A percentile compares a stretch with the other conserved stretches of the same genome.
These are phyloP conservation scores for Zygoascus biomembranicola DNA, from an alignment of 805 yeast genomes.

Conservation along the genomic window DNA sequence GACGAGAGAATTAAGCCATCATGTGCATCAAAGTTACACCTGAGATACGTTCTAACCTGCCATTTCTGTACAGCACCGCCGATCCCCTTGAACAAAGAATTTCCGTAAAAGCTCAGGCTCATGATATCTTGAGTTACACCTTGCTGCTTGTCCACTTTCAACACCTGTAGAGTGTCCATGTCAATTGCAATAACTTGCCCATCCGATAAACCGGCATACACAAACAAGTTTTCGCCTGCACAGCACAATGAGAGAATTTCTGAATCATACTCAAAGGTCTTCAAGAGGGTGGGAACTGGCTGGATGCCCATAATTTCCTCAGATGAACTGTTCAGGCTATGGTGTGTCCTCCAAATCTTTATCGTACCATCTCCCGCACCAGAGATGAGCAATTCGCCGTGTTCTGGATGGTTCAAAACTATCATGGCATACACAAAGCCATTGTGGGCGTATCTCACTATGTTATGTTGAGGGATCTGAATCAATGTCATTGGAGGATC, in stretches of 20 bases:
- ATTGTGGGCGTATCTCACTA: conserved; percentile 77
- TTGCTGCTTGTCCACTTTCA: conserved; percentile 28
- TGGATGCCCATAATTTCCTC: neutral
- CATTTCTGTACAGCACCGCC: conserved; percentile 43
- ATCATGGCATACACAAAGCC: conserved; percentile 79
- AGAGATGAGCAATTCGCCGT: conserved; percentile 40
- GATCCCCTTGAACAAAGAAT: conserved; percentile 58
- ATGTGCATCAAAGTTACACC: conserved; percentile 44
- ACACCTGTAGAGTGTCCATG: conserved; percentile 66
- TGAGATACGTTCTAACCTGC: conserved; percentile 40
- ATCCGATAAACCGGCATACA: conserved; percentile 74
- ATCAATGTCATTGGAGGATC: conserved; percentile 13
- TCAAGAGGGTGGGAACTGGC: conserved; percentile 11
- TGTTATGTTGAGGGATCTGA: conserved; percentile 57
- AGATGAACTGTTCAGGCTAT: neutral
- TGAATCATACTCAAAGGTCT: conserved; percentile 45
- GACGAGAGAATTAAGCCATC: conserved; percentile 52
- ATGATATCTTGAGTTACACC: conserved; percentile 45
- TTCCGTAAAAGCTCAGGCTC: conserved; percentile 47
- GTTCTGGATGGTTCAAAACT: conserved; percentile 19
- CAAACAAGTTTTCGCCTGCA: conserved; percentile 48
- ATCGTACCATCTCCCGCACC: conserved; percentile 91
- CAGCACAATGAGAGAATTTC: conserved; percentile 54
- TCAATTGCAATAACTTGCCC: conserved; percentile 84
- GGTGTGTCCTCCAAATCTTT: conserved; percentile 63